A percentile compares a stretch with the other conserved stretches of the same genome.
These are phyloP conservation scores for Entophlyctis helioformis DNA, from an alignment of 192 early-diverging fungal species.

Conservation along the genomic window DNA sequence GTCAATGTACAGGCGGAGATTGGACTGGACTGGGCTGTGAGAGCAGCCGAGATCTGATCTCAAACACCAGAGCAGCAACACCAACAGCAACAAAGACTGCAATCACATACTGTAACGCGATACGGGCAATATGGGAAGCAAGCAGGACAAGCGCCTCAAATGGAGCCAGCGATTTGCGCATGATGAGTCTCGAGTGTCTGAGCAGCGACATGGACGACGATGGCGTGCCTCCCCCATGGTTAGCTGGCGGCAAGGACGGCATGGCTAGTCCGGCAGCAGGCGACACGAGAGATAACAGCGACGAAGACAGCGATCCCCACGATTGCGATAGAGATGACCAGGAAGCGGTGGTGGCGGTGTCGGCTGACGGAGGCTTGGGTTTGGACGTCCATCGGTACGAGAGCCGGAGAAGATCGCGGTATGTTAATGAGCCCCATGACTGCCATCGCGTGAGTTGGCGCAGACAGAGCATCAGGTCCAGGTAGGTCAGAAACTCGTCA, in stretches of 20 bases:
- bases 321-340: too few species aligned
- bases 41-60: too few species aligned
- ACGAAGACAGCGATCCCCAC: too few species aligned
- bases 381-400: too few species aligned
- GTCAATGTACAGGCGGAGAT: too few species aligned
- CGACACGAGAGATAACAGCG: too few species aligned
- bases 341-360: too few species aligned
- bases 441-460: constrained; percentile 1
- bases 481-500: constrained; percentile 6
- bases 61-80: neutral
- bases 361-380: too few species aligned
- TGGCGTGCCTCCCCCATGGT: too few species aligned
- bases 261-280: too few species aligned
- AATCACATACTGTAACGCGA: neutral
- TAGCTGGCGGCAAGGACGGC: too few species aligned
- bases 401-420: constrained; percentile 6
- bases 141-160: constrained; percentile 1
- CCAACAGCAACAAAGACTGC: neutral
- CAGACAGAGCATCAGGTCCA: constrained; percentile 4
- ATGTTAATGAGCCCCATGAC: constrained; percentile 4
- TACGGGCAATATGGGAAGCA: neutral
- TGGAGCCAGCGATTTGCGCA: neutral
- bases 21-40: too few species aligned
- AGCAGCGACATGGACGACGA: neutral
- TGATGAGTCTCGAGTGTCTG: neutral